Conservation (phyloP, 768 basidiomycete species). For the Chalciporus chontae region DNA sequence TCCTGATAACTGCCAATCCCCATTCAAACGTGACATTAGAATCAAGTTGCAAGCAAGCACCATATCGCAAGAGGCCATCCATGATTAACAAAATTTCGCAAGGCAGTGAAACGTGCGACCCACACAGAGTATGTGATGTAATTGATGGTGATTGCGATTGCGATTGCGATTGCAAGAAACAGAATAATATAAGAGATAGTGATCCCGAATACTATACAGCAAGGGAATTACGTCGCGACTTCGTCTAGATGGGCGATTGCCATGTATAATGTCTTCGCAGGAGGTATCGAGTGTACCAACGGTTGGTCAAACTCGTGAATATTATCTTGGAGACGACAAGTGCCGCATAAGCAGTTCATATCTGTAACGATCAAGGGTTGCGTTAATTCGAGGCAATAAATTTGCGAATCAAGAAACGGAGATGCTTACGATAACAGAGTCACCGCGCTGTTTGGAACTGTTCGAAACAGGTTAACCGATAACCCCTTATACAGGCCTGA, state of each 20-base stretch:
- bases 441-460: constrained; percentile 94
- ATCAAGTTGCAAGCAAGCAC: no score
- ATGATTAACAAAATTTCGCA: constrained; percentile 2
- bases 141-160: constrained; percentile 4
- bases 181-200: constrained; percentile 10
- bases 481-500: constrained; percentile 88
- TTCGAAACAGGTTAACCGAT: constrained; percentile 90
- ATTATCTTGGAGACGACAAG: constrained; percentile 20
- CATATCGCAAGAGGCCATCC: no score
- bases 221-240: constrained; percentile 1
- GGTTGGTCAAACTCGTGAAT: not conserved
- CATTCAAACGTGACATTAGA: constrained; percentile 6
- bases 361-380: constrained; percentile 10
- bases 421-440: constrained; percentile 63
- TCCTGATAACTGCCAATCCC: constrained; percentile 9
- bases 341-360: constrained; percentile 34
- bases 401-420: constrained; percentile 8
- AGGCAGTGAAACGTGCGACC: constrained; percentile 1
- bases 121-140: not conserved
- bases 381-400: constrained; percentile 1
- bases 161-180: constrained; percentile 7
- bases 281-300: constrained; percentile 8
- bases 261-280: not conserved
- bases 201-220: constrained; percentile 12
- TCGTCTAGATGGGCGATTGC: constrained; percentile 19